Evolutionary conservation across 164 flowering plant species (phyloP), one percentile per base, ranked within the genome.

Genomic region (Saururus chinensis): DNA sequence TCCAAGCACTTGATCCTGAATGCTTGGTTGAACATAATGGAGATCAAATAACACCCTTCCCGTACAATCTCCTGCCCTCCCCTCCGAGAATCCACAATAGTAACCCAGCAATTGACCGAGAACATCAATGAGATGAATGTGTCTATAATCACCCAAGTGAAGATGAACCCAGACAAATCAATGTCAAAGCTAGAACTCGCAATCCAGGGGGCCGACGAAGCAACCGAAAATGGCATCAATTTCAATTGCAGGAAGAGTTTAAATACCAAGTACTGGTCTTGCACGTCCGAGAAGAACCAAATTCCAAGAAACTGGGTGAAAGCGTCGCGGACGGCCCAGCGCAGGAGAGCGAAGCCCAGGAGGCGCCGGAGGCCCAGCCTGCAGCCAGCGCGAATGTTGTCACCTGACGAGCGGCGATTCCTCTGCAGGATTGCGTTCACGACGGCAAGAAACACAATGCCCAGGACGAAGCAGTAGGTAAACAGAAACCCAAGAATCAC

Each of bases 301-400:
- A 95, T 65, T 4, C 96, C 97, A 13, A 95, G 78, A 23, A 95
- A 65, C 79, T 95, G 98, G 4, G 96, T 83, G 64, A 95, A 60
- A 1, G 96, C 98, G 67, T 91, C 99, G 70, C 96, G 78, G 40
- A 91, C 85, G 0, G 96, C 96, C 99, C 98, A 95, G 64, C 83
- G 80, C 88, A 95, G 79, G 17, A 95, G 62, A n/a, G 87, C 76
- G 63, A 87, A 86, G 52, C 95, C 96, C 6, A 95, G 75, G 23
- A 91, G 77, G 74, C 86, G 81, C 69, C 72, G 82, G 30, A 86
- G 30, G 8, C 98, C 99, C 35, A 89, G 56, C 35, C 76, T 76
- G 11, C 88, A 82, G 17, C 99, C 99, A 37, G 69, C 74, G 80
- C 84, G 80, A 17, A 87, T n/a, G 1, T 77, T 75, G 19, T 74